Evolutionary conservation across 176 grass and related monocot genomes (phyloP), one percentile per base, ranked within the genome.

Genomic region (Eleusine coracana): DNA sequence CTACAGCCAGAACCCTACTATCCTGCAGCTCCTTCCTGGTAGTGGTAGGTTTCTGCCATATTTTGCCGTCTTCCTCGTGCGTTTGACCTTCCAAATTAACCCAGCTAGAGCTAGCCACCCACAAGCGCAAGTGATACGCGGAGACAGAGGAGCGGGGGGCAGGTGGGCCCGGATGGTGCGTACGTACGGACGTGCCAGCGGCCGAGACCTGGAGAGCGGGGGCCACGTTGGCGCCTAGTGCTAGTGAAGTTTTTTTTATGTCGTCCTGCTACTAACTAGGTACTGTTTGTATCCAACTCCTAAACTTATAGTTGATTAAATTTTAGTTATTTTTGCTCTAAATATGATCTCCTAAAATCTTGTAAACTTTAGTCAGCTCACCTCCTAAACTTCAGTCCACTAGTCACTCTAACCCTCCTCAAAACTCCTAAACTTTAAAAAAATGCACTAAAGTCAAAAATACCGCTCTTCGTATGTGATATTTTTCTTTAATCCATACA

Each of bases 121-220:
- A 58, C 11, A 25, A 6, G 27, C 27, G 45, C 82, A 66, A 86
- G 56, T 59, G 68, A 10, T 8, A 21, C 1, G 51, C 31, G 17
- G 60, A 51, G 60, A 68, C 46, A 5, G 50, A 52, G 65, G 42
- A 14, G 31, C 31, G 23, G 29, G 29, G 11, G 13, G 1, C 8
- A 25, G 5, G 80, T 37, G 36, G 42, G 69, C 14, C 48, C 48
- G 21, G 10, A n/a, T 5, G 10, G 18, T 27, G 10, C 50, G 59
- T 86, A 70, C 80, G 88, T 79, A 87, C 84, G 88, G 84, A 51
- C 70, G 75, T 90, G 69, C 88, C 71, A 69, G 52, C 68, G 40
- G 23, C 67, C 66, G 21, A 48, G 3, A 51, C 21, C 25, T 13
- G 29, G 50, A 75, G 66, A 23, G 52, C 48, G 0, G 0, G 16